Evolutionary conservation across 73 alveolate species (phyloP).

Genomic region (Stentor roeselii): DNA sequence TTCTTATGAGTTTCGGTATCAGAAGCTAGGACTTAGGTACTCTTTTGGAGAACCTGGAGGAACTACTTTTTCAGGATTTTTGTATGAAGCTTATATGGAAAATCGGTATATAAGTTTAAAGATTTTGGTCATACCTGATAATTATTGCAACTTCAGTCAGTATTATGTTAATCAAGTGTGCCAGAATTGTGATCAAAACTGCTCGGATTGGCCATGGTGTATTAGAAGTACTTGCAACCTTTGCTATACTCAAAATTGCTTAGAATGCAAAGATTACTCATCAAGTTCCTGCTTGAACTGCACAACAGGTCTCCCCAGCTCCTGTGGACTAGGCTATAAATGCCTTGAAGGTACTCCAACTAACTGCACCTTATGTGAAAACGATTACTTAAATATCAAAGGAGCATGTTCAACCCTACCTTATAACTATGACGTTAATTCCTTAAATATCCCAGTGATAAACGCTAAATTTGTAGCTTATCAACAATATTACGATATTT

Average conservation of each 20-base stretch:
- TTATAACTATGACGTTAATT: not conserved
- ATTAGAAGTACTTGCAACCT: not conserved
- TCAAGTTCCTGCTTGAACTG: not conserved
- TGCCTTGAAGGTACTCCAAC: too few species aligned
- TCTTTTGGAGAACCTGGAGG: too few species aligned
- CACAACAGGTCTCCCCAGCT: not conserved
- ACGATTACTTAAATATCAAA: not conserved
- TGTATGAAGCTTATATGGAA: too few species aligned
- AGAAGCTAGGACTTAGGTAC: too few species aligned
- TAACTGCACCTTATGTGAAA: not conserved
- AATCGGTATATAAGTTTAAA: too few species aligned
- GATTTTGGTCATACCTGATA: too few species aligned
- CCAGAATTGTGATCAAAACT: not conserved
- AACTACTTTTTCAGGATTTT: too few species aligned
- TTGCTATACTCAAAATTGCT: not conserved
- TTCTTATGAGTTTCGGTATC: too few species aligned
- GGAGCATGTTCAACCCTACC: not conserved
- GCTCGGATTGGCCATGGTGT: not conserved
- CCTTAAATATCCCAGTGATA: not conserved
- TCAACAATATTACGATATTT: not conserved
- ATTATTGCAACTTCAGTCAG: not conserved
- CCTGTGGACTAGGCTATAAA: not conserved
- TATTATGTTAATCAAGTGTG: not conserved
- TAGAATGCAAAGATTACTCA: not conserved
- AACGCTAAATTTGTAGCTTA: not conserved